A percentile compares a stretch with the other conserved stretches of the same genome.
Conservation (phyloP, 75 land plant genomes). For the Pseudotsuga menziesii region DNA sequence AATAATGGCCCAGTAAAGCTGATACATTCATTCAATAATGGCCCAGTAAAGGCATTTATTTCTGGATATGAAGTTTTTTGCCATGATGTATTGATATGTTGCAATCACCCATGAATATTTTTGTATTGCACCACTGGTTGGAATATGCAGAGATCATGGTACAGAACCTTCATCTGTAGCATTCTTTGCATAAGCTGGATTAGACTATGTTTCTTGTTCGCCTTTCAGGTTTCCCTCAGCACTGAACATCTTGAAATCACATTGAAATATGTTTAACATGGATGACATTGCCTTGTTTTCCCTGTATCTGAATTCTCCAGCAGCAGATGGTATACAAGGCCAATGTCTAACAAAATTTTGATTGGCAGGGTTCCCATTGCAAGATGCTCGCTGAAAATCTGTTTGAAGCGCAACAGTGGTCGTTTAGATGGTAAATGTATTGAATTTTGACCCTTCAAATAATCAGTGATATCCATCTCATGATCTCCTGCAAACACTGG, state of each 20-base stretch:
- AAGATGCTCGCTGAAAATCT: slow-evolving; percentile 46
- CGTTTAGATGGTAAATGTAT: no score
- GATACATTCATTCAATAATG: no score
- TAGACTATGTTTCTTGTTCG: slow-evolving; percentile 98
- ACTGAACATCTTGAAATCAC: not conserved
- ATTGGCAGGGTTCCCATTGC: slow-evolving; percentile 91
- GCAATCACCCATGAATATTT: not conserved
- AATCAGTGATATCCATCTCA: no score
- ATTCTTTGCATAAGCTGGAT: slow-evolving; percentile 81
- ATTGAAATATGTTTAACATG: not conserved
- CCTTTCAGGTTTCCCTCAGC: slow-evolving; percentile 74
- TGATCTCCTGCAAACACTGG: no score
- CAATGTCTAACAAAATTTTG: not conserved
- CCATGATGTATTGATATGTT: no score
- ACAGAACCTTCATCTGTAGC: slow-evolving; percentile 97
- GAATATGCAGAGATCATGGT: slow-evolving; percentile 99
- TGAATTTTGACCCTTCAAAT: no score
- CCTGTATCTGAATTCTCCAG: not conserved
- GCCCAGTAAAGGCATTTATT: no score
- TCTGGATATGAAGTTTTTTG: no score
- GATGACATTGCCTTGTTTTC: not conserved
- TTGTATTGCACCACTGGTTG: slow-evolving; percentile 48
- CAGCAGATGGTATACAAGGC: not conserved
- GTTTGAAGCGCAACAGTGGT: no score
- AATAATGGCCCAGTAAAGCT: no score